A percentile compares a stretch with the other conserved stretches of the same genome.
These are phyloP conservation scores for Solanum corneliomulleri DNA, from an alignment of 257 asterid genomes.

Conservation along the genomic window DNA sequence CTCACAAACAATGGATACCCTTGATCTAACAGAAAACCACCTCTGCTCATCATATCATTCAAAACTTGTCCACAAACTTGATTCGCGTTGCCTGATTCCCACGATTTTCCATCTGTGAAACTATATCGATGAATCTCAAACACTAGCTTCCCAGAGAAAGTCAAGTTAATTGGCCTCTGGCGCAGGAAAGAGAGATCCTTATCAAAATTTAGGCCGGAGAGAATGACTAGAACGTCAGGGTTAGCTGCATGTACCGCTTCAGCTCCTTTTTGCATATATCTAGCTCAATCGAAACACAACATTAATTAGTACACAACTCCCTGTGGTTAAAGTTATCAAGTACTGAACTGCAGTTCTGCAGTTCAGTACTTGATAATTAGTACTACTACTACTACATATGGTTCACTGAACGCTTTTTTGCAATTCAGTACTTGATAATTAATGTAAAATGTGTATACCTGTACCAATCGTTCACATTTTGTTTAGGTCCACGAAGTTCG, in stretches of 20 bases:
- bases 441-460: background rate
- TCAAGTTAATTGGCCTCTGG: slow-evolving; percentile 9
- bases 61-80: background rate
- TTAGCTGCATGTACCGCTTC: slow-evolving; percentile 26
- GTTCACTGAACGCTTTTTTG: background rate
- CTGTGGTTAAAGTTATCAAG: background rate
- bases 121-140: slow-evolving; percentile 69
- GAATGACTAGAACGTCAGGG: slow-evolving; percentile 37
- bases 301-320: background rate
- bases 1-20: slow-evolving; percentile 40
- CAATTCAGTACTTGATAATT: background rate
- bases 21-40: slow-evolving; percentile 3
- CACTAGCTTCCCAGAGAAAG: slow-evolving; percentile 31
- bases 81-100: background rate
- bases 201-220: slow-evolving; percentile 53
- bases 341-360: background rate
- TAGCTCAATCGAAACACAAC: background rate
- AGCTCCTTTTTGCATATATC: slow-evolving; percentile 46
- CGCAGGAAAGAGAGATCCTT: slow-evolving; percentile 25
- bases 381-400: no score
- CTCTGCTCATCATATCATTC: background rate
- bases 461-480: slow-evolving; percentile 43
- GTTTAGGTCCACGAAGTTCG: slow-evolving; percentile 48
- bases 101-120: slow-evolving; percentile 4
- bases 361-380: no score